Conservation (phyloP, 2,329 filamentous ascomycete species). For the Fusarium ramigenum region DNA sequence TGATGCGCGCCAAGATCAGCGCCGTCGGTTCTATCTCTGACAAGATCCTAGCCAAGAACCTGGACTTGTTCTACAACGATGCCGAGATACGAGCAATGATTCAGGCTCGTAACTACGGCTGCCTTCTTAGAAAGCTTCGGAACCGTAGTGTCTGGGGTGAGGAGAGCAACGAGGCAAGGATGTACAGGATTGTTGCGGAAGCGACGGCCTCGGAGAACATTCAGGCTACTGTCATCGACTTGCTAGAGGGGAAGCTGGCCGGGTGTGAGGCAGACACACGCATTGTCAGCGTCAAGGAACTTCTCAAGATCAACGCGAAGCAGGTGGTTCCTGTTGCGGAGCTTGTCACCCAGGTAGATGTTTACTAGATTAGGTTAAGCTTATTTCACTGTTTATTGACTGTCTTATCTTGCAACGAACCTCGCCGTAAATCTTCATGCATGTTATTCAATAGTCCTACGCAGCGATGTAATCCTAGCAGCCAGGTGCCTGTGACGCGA, state of each 20-base stretch:
- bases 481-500: not conserved
- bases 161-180: not conserved
- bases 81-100: not conserved
- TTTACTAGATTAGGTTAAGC: not conserved
- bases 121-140: not conserved
- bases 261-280: slow-evolving; percentile 5
- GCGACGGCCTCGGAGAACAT: not conserved
- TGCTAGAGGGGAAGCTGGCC: not conserved
- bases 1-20: slow-evolving; percentile 17
- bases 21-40: slow-evolving; percentile 8
- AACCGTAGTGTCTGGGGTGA: not conserved
- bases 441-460: rapidly evolving
- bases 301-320: slow-evolving; percentile 1
- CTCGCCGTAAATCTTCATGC: no score
- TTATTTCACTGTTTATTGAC: not conserved
- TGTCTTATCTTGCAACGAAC: not conserved
- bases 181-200: slow-evolving; percentile 1
- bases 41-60: not conserved
- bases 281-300: slow-evolving; percentile 3
- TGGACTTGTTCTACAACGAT: slow-evolving; percentile 3
- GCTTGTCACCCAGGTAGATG: not conserved
- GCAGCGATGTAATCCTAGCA: no score
- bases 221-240: not conserved
- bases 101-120: slow-evolving; percentile 3
- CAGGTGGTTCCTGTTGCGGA: not conserved